These are phyloP conservation scores for Tuber magnatum DNA, from an alignment of 495 filamentous ascomycete species.

Conservation along the genomic window DNA sequence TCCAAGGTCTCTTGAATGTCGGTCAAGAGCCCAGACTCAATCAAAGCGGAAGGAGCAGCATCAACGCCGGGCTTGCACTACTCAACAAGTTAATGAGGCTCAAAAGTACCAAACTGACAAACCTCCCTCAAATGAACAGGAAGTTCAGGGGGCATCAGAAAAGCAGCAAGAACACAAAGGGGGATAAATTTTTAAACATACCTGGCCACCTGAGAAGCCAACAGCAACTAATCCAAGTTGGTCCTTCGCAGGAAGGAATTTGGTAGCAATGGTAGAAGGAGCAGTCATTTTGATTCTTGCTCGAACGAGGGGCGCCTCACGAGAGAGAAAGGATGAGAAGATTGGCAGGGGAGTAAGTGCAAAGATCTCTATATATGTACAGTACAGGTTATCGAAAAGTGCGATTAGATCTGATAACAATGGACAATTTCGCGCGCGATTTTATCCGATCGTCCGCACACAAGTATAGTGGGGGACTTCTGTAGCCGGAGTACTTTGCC, in stretches of 20 bases:
- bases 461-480: no score
- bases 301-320: background rate
- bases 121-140: background rate
- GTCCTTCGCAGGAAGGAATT: conserved; percentile 68
- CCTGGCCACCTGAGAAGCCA: conserved; percentile 95
- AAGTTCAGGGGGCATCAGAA: conserved; percentile 16
- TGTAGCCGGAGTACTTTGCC: no score
- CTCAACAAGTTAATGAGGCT: background rate
- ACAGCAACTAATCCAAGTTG: conserved; percentile 90
- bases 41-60: conserved; percentile 82
- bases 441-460: no score
- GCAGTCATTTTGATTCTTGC: conserved; percentile 48
- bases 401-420: no score
- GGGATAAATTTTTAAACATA: conserved; percentile 42
- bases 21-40: conserved; percentile 76
- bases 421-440: no score
- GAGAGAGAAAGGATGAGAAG: background rate
- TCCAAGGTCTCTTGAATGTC: conserved; percentile 77
- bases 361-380: no score
- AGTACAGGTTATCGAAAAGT: no score
- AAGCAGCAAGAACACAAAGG: background rate
- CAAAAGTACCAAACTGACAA: background rate
- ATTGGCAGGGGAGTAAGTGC: background rate
- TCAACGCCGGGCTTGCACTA: conserved; percentile 91
- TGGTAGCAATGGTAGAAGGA: conserved; percentile 67